Conservation (phyloP, 176 grass and related monocot species). For the Ensete ventricosum region DNA sequence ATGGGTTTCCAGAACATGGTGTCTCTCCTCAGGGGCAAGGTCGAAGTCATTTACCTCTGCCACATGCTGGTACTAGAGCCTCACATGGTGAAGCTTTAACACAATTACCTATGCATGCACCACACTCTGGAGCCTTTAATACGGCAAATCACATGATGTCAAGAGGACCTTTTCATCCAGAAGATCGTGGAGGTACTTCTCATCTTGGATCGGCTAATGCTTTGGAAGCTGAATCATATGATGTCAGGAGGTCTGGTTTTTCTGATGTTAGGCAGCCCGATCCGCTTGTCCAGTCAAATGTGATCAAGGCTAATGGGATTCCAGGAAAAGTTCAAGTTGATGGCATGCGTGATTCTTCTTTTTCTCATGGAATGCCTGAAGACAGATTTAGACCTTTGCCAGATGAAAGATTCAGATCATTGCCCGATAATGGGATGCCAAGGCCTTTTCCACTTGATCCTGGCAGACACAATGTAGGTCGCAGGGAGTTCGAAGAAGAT, state of each 20-base stretch:
- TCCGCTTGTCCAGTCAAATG: conserved; percentile 27
- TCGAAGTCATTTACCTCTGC: conserved; percentile 2
- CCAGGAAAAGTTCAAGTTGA: conserved; percentile 20
- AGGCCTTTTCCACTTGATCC: conserved; percentile 36
- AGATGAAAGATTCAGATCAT: conserved; percentile 26
- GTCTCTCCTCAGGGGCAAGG: conserved; percentile 7
- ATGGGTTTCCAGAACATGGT: conserved; percentile 6
- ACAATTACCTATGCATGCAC: neutral
- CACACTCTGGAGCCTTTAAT: neutral
- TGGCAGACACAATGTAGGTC: conserved; percentile 32
- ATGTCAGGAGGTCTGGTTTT: conserved; percentile 19
- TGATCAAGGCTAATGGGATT: conserved; percentile 31
- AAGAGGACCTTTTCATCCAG: conserved; percentile 42
- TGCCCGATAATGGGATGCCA: conserved; percentile 34
- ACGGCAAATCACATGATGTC: conserved; percentile 37
- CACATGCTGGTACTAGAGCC: neutral
- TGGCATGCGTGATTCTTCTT: conserved; percentile 15
- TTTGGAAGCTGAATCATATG: conserved; percentile 27
- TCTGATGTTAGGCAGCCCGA: conserved; percentile 23
- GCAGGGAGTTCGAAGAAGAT: conserved; percentile 39
- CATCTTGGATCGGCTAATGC: conserved; percentile 34
- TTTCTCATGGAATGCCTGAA: conserved; percentile 5
- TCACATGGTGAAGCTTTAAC: neutral
- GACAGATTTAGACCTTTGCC: conserved; percentile 16
- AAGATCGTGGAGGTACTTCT: conserved; percentile 29